Percentiles rank a stretch among this genome's conserved stretches.
phyloP scores from a whole-genome alignment of 2,329 filamentous ascomycete genomes.

The Rhynchosporium secalis region DNA sequence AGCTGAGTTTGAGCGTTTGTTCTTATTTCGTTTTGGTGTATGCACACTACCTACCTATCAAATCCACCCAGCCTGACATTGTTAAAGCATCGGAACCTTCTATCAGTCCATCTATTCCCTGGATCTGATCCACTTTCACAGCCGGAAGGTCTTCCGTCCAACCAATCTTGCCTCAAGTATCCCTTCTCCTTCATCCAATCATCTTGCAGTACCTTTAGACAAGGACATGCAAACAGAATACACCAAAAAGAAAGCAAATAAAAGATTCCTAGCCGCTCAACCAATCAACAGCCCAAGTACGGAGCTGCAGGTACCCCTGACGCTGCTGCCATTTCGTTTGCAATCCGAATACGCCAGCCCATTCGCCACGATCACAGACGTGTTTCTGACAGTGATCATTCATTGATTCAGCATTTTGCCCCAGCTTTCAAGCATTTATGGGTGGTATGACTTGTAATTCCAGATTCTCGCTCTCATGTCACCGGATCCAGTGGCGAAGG shows the following conservation, averaged over 20 bases:
- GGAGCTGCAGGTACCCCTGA: neutral
- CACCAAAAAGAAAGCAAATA: slow-evolving; percentile 10
- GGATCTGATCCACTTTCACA: neutral
- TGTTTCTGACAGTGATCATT: slow-evolving; percentile 9
- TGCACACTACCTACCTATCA: too few species aligned
- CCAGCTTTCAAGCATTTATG: neutral
- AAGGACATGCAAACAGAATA: neutral
- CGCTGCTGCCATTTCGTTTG: neutral
- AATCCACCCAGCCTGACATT: too few species aligned
- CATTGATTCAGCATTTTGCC: neutral
- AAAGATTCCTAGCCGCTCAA: slow-evolving; percentile 1
- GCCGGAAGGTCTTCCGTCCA: neutral
- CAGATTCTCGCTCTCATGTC: slow-evolving; percentile 98
- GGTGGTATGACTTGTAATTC: slow-evolving; percentile 62
- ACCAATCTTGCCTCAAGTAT: too few species aligned
- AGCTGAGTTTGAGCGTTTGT: too few species aligned
- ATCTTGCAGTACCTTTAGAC: slow-evolving; percentile 1
- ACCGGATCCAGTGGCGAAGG: slow-evolving; percentile 94
- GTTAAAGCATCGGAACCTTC: too few species aligned
- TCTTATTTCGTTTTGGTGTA: too few species aligned
- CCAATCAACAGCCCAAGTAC: neutral
- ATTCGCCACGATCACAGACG: slow-evolving; percentile 13
- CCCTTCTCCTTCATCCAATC: neutral
- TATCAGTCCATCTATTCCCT: too few species aligned
- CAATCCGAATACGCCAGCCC: slow-evolving; percentile 14